phyloP scores from a whole-genome alignment of 2,329 filamentous ascomycete genomes.

The Fusarium sp. region DNA sequence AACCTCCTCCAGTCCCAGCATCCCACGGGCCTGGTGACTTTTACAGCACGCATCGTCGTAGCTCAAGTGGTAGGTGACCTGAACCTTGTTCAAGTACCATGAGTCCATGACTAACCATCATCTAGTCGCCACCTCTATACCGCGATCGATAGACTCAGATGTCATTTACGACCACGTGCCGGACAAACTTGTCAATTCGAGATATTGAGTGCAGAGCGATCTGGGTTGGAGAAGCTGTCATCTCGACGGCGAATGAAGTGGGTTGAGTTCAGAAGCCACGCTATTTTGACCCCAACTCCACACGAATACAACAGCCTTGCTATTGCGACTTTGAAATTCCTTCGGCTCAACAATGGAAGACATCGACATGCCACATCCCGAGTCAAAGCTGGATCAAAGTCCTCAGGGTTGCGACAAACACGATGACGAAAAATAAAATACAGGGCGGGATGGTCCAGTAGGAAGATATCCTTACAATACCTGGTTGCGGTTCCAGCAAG shows the following conservation, averaged over 20 bases:
- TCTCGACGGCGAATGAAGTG: background rate
- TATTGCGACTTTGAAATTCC: conserved; percentile 28
- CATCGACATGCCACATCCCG: too few relatives aligned
- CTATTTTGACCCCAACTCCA: background rate
- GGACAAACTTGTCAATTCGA: conserved; percentile 47
- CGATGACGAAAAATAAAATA: background rate
- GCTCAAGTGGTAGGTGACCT: conserved; percentile 15
- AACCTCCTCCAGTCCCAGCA: background rate
- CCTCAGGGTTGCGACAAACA: background rate
- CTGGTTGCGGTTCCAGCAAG: background rate
- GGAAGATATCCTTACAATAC: background rate
- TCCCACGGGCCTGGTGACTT: background rate
- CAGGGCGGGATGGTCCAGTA: background rate
- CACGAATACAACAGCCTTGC: background rate
- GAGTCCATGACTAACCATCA: background rate
- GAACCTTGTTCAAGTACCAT: background rate
- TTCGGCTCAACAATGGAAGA: background rate
- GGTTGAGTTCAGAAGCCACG: background rate
- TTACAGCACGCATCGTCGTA: conserved; percentile 1
- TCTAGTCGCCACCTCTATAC: conserved; percentile 3
- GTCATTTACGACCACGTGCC: conserved; percentile 55
- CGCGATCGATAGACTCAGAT: conserved; percentile 21
- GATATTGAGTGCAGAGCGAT: background rate
- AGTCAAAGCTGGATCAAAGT: background rate
- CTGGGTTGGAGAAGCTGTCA: too few relatives aligned